Percentiles rank a stretch among this genome's conserved stretches.
Evolutionary conservation across 371 early-diverging fungal genomes (phyloP).

Genomic region (Mucor lusitanicus): DNA sequence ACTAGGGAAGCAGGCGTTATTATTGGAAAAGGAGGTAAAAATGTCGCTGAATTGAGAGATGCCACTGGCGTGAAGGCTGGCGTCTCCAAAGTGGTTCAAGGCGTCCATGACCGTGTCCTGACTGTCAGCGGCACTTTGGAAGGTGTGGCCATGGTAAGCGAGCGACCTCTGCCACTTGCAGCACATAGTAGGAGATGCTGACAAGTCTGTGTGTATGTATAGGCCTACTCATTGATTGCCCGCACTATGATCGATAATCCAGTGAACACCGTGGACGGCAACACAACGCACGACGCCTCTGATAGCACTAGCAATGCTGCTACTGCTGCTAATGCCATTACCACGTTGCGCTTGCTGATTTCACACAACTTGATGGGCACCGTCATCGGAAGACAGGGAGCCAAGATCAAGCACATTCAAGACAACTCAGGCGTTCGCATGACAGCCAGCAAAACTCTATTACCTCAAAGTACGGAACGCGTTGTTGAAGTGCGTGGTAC

Average conservation of each 20-base stretch:
- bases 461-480: slow-evolving; percentile 89
- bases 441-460: slow-evolving; percentile 83
- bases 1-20: slow-evolving; percentile 94
- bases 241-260: slow-evolving; percentile 83
- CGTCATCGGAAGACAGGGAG: slow-evolving; percentile 85
- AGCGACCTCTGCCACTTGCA: slow-evolving; percentile 12
- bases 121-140: slow-evolving; percentile 80
- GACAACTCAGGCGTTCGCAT: slow-evolving; percentile 80
- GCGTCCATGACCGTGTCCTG: slow-evolving; percentile 84
- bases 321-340: not conserved
- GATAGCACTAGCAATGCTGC: not conserved
- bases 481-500: slow-evolving; percentile 82
- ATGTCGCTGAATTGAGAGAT: slow-evolving; percentile 84
- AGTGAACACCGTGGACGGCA: slow-evolving; percentile 2
- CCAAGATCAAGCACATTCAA: slow-evolving; percentile 88
- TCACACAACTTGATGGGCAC: slow-evolving; percentile 88
- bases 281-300: not conserved
- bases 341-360: slow-evolving; percentile 72
- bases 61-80: slow-evolving; percentile 82
- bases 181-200: not conserved
- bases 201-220: not conserved
- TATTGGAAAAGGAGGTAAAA: slow-evolving; percentile 90
- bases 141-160: slow-evolving; percentile 69
- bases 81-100: slow-evolving; percentile 85
- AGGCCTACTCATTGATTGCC: slow-evolving; percentile 62